A percentile compares a stretch with the other conserved stretches of the same genome.
phyloP scores from a whole-genome alignment of 108 stramenopile species.

The Nitzschia sp. region DNA sequence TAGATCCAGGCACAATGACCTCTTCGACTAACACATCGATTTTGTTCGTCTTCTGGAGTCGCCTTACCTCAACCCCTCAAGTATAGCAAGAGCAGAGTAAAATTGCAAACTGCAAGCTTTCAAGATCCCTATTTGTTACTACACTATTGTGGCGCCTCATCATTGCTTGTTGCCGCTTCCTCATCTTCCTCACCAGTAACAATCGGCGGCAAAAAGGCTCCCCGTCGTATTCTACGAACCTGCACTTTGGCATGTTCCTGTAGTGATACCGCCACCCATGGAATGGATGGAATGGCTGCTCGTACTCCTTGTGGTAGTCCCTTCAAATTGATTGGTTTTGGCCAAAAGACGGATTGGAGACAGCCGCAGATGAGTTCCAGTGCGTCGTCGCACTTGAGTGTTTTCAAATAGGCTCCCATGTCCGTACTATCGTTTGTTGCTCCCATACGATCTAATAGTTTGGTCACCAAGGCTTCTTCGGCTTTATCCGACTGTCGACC shows the following conservation, averaged over 20 bases:
- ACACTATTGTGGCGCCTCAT: no score
- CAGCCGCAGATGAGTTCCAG: constrained; percentile 11
- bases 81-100: no score
- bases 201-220: constrained; percentile 2
- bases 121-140: no score
- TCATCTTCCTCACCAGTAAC: no score
- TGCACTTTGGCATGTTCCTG: background rate
- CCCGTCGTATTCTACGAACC: background rate
- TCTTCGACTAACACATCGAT: no score
- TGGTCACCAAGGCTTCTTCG: constrained; percentile 31
- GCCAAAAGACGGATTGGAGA: constrained; percentile 10
- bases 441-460: background rate
- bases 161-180: no score
- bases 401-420: constrained; percentile 3
- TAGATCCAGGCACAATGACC: no score
- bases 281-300: constrained; percentile 7
- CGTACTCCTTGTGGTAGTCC: background rate
- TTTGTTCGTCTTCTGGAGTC: no score
- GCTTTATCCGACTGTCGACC: constrained; percentile 51
- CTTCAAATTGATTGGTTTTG: background rate
- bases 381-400: constrained; percentile 8
- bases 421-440: background rate
- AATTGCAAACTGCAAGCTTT: no score
- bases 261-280: constrained; percentile 4
- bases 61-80: no score